Evolutionary conservation across 2,329 filamentous ascomycete genomes (phyloP).

Genomic region (Didymella pinodella): DNA sequence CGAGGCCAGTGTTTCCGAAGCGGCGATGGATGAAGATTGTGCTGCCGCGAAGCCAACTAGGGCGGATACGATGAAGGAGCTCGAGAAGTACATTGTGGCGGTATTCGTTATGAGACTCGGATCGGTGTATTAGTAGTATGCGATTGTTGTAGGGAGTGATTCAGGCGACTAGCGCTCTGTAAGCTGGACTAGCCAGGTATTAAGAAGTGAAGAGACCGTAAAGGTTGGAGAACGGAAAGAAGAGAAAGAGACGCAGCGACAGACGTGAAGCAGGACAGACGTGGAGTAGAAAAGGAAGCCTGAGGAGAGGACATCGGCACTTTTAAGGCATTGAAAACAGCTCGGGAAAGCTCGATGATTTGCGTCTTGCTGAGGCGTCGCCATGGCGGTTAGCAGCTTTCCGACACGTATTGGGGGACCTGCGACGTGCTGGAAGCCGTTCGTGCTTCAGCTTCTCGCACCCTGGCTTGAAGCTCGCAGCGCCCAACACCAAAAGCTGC

Average conservation of each 20-base stretch:
- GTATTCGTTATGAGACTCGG: slow-evolving; percentile 24
- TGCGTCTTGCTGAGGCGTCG: slow-evolving; percentile 35
- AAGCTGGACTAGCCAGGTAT: slow-evolving; percentile 52
- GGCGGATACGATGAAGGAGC: slow-evolving; percentile 40
- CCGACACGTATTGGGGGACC: slow-evolving; percentile 43
- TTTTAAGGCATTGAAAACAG: slow-evolving; percentile 51
- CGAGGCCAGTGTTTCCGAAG: slow-evolving; percentile 30
- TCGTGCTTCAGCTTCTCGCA: slow-evolving; percentile 48
- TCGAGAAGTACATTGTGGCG: slow-evolving; percentile 48
- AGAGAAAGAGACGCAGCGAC: slow-evolving; percentile 38
- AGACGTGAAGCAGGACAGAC: slow-evolving; percentile 41
- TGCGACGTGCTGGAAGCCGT: slow-evolving; percentile 50
- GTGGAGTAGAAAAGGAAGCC: slow-evolving; percentile 41
- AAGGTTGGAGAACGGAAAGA: slow-evolving; percentile 32
- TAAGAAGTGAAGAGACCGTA: slow-evolving; percentile 43
- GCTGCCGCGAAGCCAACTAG: slow-evolving; percentile 42
- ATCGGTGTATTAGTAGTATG: slow-evolving; percentile 38
- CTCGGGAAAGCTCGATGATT: slow-evolving; percentile 33
- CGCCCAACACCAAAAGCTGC: slow-evolving; percentile 6
- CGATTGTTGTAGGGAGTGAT: slow-evolving; percentile 32
- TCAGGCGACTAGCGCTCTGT: slow-evolving; percentile 51
- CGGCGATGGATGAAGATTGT: slow-evolving; percentile 28
- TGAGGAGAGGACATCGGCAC: slow-evolving; percentile 43
- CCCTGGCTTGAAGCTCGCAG: slow-evolving; percentile 33
- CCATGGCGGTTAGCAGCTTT: slow-evolving; percentile 41